Conservation (phyloP, 257 asterid genomes). For the Ilex asprella region DNA sequence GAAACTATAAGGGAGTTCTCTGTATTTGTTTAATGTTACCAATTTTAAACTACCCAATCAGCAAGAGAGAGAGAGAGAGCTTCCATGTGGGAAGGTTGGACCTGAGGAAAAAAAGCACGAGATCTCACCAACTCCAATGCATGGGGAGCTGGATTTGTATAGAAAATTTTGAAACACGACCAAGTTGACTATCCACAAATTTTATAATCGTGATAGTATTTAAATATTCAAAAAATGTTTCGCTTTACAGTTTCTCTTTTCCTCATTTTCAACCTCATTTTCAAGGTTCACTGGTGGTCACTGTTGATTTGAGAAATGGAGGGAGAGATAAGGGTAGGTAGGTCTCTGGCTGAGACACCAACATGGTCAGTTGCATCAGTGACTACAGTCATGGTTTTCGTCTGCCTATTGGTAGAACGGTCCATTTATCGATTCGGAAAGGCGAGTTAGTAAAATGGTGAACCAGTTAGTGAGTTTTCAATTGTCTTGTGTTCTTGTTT, state of each 20-base stretch:
- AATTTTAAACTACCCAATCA: too few relatives aligned
- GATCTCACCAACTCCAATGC: constrained; percentile 13
- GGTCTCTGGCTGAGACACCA: constrained; percentile 84
- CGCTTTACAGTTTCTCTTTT: too few relatives aligned
- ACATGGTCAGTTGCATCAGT: constrained; percentile 97
- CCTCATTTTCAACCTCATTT: too few relatives aligned
- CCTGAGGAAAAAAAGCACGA: background rate
- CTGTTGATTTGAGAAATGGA: constrained; percentile 26
- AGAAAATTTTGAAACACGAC: too few relatives aligned
- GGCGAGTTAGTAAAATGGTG: constrained; percentile 28
- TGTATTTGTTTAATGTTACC: too few relatives aligned
- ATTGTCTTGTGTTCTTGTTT: background rate
- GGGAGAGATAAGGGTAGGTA: constrained; percentile 54
- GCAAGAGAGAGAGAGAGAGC: background rate
- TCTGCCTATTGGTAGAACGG: constrained; percentile 70
- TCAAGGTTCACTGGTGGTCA: background rate
- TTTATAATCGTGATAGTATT: too few relatives aligned
- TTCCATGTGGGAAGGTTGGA: constrained; percentile 30
- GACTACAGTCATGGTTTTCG: constrained; percentile 81
- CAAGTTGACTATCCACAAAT: too few relatives aligned
- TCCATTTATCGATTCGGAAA: constrained; percentile 80
- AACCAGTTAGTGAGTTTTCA: too few relatives aligned
- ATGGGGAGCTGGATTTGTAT: background rate
- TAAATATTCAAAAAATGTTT: too few relatives aligned
- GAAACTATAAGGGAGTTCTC: too few relatives aligned